phyloP scores from a whole-genome alignment of 805 yeast species.

The Kazachstania psychrophila region DNA sequence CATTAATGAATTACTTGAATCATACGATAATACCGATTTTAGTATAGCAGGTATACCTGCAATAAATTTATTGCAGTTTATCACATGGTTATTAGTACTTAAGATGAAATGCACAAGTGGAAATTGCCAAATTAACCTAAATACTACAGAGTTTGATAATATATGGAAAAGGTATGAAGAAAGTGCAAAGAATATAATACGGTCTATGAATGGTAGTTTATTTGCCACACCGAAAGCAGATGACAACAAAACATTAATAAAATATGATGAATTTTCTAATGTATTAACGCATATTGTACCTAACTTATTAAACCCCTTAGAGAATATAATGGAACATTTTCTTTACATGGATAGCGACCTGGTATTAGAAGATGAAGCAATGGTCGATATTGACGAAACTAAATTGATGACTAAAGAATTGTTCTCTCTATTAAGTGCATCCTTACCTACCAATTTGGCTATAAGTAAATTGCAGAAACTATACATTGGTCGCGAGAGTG shows the following conservation, averaged over 20 bases:
- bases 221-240: neutral
- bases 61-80: slow-evolving; percentile 33
- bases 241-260: slow-evolving; percentile 8
- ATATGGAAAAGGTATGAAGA: slow-evolving; percentile 40
- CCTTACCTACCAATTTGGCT: slow-evolving; percentile 27
- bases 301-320: slow-evolving; percentile 37
- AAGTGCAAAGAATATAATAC: slow-evolving; percentile 34
- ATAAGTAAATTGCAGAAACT: slow-evolving; percentile 35
- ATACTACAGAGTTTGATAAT: slow-evolving; percentile 18
- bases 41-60: slow-evolving; percentile 34
- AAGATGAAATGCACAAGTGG: slow-evolving; percentile 31
- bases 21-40: slow-evolving; percentile 38
- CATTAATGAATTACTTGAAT: slow-evolving; percentile 23
- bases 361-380: slow-evolving; percentile 7
- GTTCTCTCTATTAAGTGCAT: slow-evolving; percentile 35
- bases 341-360: slow-evolving; percentile 29
- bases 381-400: slow-evolving; percentile 3
- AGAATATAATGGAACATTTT: slow-evolving; percentile 36
- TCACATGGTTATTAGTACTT: slow-evolving; percentile 42
- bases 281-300: slow-evolving; percentile 34
- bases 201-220: slow-evolving; percentile 2
- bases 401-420: slow-evolving; percentile 27
- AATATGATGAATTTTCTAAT: slow-evolving; percentile 29
- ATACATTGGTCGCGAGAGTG: slow-evolving; percentile 59
- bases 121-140: slow-evolving; percentile 25